Conservation (phyloP, 805 yeast species). For the Cyberlindnera maclurae region DNA sequence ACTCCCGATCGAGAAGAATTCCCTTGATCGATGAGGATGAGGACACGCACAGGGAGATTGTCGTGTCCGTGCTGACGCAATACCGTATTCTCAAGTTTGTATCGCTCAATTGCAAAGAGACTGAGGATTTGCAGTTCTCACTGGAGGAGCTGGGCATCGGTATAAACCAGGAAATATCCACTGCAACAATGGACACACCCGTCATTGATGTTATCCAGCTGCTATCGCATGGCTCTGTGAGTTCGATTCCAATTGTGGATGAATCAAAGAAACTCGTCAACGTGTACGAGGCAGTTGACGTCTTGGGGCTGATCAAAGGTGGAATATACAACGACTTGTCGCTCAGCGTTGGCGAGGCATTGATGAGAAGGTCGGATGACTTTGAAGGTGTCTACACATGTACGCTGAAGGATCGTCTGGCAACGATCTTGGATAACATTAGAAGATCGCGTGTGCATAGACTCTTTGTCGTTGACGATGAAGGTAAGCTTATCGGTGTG, state of each 20-base stretch:
- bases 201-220: conserved; percentile 88
- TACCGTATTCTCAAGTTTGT: conserved; percentile 93
- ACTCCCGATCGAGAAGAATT: conserved; percentile 83
- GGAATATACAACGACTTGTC: conserved; percentile 89
- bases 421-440: conserved; percentile 88
- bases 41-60: conserved; percentile 86
- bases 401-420: conserved; percentile 75
- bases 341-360: conserved; percentile 90
- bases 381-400: conserved; percentile 98
- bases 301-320: conserved; percentile 84
- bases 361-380: conserved; percentile 88
- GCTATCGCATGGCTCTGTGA: conserved; percentile 71
- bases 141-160: conserved; percentile 64
- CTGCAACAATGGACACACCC: conserved; percentile 85
- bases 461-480: conserved; percentile 84
- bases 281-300: conserved; percentile 95
- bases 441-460: conserved; percentile 88
- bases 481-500: conserved; percentile 71
- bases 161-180: conserved; percentile 48
- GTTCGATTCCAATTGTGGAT: conserved; percentile 91
- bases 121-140: conserved; percentile 73
- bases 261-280: conserved; percentile 63
- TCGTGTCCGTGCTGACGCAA: conserved; percentile 91
- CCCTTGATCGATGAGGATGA: conserved; percentile 94
- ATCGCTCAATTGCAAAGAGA: conserved; percentile 92